Evolutionary conservation across 1,284 basidiomycete species (phyloP).

Genomic region (Trametes versicolor): DNA sequence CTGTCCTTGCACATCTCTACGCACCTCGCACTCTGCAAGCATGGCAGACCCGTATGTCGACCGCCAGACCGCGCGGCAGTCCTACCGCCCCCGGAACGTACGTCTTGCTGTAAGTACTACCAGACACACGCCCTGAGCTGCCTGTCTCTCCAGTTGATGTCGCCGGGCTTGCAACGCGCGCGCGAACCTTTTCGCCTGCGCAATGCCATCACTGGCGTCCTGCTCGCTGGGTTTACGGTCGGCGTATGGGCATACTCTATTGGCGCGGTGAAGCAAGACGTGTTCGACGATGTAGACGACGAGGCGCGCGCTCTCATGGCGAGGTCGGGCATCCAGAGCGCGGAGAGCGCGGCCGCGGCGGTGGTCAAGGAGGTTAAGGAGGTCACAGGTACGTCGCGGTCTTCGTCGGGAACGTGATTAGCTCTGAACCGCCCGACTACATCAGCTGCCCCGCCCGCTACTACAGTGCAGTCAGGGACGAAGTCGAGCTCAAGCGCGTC

Average conservation of each 20-base stretch:
- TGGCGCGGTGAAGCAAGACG: constrained; percentile 92
- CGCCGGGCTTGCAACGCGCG: constrained; percentile 87
- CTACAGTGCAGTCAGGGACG: constrained; percentile 18
- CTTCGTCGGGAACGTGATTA: constrained; percentile 1
- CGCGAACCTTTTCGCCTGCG: constrained; percentile 83
- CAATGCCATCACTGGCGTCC: constrained; percentile 83
- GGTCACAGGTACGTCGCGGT: constrained; percentile 24
- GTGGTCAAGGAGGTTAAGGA: constrained; percentile 28
- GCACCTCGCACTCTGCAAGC: constrained; percentile 13
- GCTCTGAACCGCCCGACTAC: constrained; percentile 13
- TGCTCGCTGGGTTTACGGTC: constrained; percentile 80
- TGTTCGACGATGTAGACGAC: constrained; percentile 87
- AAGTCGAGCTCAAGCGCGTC: constrained; percentile 21
- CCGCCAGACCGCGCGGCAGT: constrained; percentile 46
- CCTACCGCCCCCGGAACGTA: constrained; percentile 54
- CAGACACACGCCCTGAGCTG: constrained; percentile 1
- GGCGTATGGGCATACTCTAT: constrained; percentile 95
- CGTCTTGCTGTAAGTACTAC: constrained; percentile 26
- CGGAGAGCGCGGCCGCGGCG: constrained; percentile 36
- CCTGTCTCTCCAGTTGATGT: constrained; percentile 69
- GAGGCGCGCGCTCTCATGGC: constrained; percentile 67
- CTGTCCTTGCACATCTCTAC: not conserved
- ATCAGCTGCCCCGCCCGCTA: constrained; percentile 16
- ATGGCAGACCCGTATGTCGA: constrained; percentile 50
- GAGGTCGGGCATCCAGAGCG: constrained; percentile 47